Evolutionary conservation across 176 grass and related monocot genomes (phyloP).

Genomic region (Juncus inflexus): DNA sequence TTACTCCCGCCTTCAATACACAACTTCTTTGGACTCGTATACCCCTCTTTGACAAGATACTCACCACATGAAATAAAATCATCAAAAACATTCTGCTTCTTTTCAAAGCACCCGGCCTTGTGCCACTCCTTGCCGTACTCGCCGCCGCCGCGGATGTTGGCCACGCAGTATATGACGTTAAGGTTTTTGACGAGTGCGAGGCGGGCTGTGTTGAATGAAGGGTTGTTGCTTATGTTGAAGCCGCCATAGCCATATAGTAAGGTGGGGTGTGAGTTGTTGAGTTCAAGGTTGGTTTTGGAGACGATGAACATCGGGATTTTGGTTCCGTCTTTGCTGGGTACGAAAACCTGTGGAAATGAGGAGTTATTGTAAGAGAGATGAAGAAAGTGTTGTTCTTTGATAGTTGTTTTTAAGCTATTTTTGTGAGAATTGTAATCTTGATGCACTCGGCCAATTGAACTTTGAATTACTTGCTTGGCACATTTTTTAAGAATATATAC

Average conservation of each 20-base stretch:
- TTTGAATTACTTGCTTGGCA: too few species aligned
- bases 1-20: constrained; percentile 98
- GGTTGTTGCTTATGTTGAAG: constrained; percentile 78
- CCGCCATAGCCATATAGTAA: constrained; percentile 95
- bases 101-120: constrained; percentile 77
- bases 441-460: too few species aligned
- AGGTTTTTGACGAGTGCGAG: constrained; percentile 74
- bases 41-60: constrained; percentile 62
- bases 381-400: too few species aligned
- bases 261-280: constrained; percentile 74
- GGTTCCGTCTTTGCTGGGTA: constrained; percentile 65
- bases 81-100: constrained; percentile 97
- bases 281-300: constrained; percentile 63
- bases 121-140: constrained; percentile 99
- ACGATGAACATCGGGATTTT: constrained; percentile 93
- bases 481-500: too few species aligned
- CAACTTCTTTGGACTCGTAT: constrained; percentile 54
- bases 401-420: too few species aligned
- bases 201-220: constrained; percentile 61
- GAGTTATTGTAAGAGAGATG: too few species aligned
- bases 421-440: too few species aligned
- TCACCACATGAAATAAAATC: constrained; percentile 81
- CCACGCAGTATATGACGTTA: constrained; percentile 57
- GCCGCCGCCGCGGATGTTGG: constrained; percentile 90
- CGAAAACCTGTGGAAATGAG: constrained; percentile 7